These are phyloP conservation scores for Seminavis robusta DNA, from an alignment of 108 stramenopile species.

Conservation along the genomic window DNA sequence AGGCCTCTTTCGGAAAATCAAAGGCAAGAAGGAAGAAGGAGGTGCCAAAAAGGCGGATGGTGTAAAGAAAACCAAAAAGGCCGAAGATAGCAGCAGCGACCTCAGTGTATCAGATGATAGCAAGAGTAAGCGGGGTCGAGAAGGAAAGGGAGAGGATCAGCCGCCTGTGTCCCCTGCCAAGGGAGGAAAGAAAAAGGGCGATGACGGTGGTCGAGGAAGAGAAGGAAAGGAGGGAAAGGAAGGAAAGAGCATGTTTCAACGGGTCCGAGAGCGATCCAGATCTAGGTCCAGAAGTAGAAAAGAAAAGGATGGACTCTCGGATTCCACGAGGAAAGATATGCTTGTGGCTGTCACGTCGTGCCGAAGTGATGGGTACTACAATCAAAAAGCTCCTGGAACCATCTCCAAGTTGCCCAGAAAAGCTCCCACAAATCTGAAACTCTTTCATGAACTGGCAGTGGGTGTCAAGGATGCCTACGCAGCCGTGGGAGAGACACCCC, in stretches of 20 bases:
- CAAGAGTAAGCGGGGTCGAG: too few species aligned
- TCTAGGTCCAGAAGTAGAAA: conserved; percentile 26
- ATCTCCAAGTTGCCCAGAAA: conserved; percentile 77
- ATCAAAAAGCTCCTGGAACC: conserved; percentile 79
- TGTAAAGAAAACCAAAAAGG: too few species aligned
- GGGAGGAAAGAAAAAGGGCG: too few species aligned
- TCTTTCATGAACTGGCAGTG: conserved; percentile 85
- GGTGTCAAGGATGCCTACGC: conserved; percentile 85
- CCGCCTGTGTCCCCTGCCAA: too few species aligned
- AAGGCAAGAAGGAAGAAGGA: too few species aligned
- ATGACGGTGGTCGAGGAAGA: background rate
- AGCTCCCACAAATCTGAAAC: conserved; percentile 75
- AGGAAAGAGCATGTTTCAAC: conserved; percentile 16
- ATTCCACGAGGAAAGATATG: conserved; percentile 22
- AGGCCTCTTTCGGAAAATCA: too few species aligned
- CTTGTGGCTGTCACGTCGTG: conserved; percentile 86
- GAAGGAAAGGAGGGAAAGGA: conserved; percentile 20
- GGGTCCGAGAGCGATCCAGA: conserved; percentile 31
- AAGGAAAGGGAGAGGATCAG: too few species aligned
- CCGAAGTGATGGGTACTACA: conserved; percentile 81
- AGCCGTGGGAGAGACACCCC: conserved; percentile 66
- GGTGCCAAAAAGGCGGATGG: too few species aligned
- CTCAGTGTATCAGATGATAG: too few species aligned
- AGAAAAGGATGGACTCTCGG: background rate
- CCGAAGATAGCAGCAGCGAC: too few species aligned